Conservation (phyloP, 768 basidiomycete species). For the Amanita phalloides region DNA sequence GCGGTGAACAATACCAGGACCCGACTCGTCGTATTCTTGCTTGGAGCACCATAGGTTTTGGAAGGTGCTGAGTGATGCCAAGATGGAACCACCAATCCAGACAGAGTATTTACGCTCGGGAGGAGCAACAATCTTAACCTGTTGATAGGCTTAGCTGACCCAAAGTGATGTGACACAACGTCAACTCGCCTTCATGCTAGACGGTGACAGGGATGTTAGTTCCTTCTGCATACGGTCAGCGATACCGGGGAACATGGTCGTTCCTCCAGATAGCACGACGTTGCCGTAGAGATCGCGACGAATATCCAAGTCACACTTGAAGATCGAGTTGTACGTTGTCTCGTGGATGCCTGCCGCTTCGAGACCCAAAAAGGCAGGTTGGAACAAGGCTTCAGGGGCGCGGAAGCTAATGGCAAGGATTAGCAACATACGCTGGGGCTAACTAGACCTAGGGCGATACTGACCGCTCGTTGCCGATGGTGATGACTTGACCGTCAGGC, state of each 20-base stretch:
- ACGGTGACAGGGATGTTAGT: conserved; percentile 70
- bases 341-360: conserved; percentile 91
- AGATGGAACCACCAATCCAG: conserved; percentile 85
- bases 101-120: conserved; percentile 94
- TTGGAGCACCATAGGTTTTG: conserved; percentile 94
- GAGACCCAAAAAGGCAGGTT: conserved; percentile 81
- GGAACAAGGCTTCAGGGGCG: conserved; percentile 90
- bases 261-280: conserved; percentile 82
- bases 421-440: conserved; percentile 26
- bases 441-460: conserved; percentile 38
- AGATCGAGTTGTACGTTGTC: conserved; percentile 83
- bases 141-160: conserved; percentile 3
- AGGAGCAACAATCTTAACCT: conserved; percentile 89
- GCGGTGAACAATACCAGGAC: conserved; percentile 73
- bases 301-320: conserved; percentile 81
- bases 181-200: conserved; percentile 69
- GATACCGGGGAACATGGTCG: conserved; percentile 95
- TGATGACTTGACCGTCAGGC: conserved; percentile 90
- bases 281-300: conserved; percentile 75
- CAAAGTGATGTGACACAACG: background rate
- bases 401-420: conserved; percentile 66
- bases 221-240: conserved; percentile 89
- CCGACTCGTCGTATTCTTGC: conserved; percentile 86
- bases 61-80: conserved; percentile 90
- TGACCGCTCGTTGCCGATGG: conserved; percentile 86